These are phyloP conservation scores for Nadsonia starkeyi-henricii DNA, from an alignment of 1,139 yeast genomes.

Conservation along the genomic window DNA sequence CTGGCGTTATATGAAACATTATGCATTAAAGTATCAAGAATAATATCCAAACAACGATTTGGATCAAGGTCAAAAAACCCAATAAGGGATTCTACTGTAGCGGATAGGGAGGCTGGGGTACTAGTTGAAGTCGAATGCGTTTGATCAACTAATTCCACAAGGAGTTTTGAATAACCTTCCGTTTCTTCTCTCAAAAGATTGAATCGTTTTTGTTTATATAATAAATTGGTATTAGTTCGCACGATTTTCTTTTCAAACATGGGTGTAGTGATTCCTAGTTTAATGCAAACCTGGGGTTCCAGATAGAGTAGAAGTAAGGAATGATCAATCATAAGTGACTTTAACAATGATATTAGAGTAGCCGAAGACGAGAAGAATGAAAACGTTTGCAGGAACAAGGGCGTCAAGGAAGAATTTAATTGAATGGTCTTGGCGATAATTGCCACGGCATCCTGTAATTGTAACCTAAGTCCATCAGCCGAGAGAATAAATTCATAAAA, in stretches of 20 bases:
- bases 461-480: slow-evolving; percentile 7
- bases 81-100: slow-evolving; percentile 40
- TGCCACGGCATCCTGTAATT: slow-evolving; percentile 7
- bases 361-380: slow-evolving; percentile 8
- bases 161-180: slow-evolving; percentile 65
- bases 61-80: slow-evolving; percentile 78
- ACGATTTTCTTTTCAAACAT: slow-evolving; percentile 29
- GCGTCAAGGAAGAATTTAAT: slow-evolving; percentile 8
- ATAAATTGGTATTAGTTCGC: slow-evolving; percentile 30
- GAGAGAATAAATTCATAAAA: slow-evolving; percentile 14
- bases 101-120: neutral
- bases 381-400: slow-evolving; percentile 11
- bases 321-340: slow-evolving; percentile 12
- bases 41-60: slow-evolving; percentile 48
- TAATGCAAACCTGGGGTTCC: slow-evolving; percentile 15
- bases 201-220: slow-evolving; percentile 59
- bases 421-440: slow-evolving; percentile 15
- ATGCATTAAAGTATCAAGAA: slow-evolving; percentile 38
- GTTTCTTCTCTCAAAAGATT: slow-evolving; percentile 66
- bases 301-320: slow-evolving; percentile 13
- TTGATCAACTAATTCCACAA: slow-evolving; percentile 33
- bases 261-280: slow-evolving; percentile 14
- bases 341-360: slow-evolving; percentile 4
- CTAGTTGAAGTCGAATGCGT: neutral
- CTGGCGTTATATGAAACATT: slow-evolving; percentile 32